These are phyloP conservation scores for Caulochytrium protostelioides DNA, from an alignment of 371 early-diverging fungal genomes.

Conservation along the genomic window DNA sequence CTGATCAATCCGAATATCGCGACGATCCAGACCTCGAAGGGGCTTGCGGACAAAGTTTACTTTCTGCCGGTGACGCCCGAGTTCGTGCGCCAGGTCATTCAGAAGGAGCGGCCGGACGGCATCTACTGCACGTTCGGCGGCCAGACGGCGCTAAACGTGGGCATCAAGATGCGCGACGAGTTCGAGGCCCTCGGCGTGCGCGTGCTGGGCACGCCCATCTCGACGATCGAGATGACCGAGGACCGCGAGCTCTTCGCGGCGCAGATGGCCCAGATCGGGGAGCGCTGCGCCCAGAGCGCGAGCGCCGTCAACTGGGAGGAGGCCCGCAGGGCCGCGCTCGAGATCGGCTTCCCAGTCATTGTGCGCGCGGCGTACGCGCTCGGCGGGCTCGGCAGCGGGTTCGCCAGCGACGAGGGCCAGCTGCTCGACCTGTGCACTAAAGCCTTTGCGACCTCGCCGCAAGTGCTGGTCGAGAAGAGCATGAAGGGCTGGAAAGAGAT, in stretches of 20 bases:
- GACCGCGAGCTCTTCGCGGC: constrained; percentile 86
- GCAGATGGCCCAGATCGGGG: constrained; percentile 57
- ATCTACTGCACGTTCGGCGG: constrained; percentile 89
- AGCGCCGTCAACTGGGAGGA: constrained; percentile 58
- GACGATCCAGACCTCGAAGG: constrained; percentile 84
- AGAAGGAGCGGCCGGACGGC: constrained; percentile 75
- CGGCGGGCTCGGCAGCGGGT: constrained; percentile 87
- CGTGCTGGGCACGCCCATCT: constrained; percentile 79
- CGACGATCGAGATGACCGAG: constrained; percentile 74
- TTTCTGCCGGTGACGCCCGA: constrained; percentile 84
- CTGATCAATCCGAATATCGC: constrained; percentile 93
- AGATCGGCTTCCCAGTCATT: constrained; percentile 81
- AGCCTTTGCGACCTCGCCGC: constrained; percentile 70
- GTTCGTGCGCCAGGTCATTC: constrained; percentile 74
- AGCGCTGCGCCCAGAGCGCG: constrained; percentile 58
- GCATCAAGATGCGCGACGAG: constrained; percentile 65
- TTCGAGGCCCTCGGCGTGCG: constrained; percentile 55
- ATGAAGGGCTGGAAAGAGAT: constrained; percentile 98
- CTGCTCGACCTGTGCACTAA: constrained; percentile 49
- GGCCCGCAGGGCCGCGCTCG: constrained; percentile 53
- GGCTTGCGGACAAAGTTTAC: constrained; percentile 84
- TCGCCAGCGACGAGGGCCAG: constrained; percentile 62
- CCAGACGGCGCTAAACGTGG: constrained; percentile 82
- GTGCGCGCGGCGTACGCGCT: constrained; percentile 81
- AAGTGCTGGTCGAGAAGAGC: constrained; percentile 73